phyloP scores from a whole-genome alignment of 805 yeast species.

The Candida boidinii region DNA sequence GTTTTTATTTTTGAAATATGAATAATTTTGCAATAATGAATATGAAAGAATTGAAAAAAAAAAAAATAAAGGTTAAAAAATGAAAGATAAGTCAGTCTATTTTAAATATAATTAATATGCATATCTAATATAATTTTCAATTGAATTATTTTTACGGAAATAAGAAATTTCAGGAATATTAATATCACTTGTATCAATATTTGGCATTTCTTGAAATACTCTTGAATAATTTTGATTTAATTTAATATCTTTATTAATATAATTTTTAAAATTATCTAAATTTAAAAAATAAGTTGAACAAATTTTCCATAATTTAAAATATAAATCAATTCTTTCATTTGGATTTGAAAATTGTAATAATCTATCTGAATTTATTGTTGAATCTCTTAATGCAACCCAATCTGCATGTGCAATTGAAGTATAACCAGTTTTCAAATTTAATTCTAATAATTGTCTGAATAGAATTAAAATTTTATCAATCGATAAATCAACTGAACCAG shows the following conservation, averaged over 20 bases:
- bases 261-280: conserved; percentile 35
- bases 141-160: conserved; percentile 22
- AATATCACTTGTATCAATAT: conserved; percentile 28
- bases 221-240: conserved; percentile 32
- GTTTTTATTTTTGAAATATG: too few relatives aligned
- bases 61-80: too few relatives aligned
- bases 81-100: background rate
- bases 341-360: conserved; percentile 21
- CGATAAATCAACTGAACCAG: conserved; percentile 53
- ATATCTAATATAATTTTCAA: conserved; percentile 20
- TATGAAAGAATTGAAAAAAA: too few relatives aligned
- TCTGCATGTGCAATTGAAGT: conserved; percentile 71
- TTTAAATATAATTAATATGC: conserved; percentile 10
- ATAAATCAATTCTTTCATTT: conserved; percentile 41
- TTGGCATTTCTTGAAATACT: conserved; percentile 28
- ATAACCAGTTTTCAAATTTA: conserved; percentile 45
- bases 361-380: conserved; percentile 45
- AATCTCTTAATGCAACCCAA: conserved; percentile 78
- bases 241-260: conserved; percentile 35
- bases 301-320: conserved; percentile 44
- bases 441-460: conserved; percentile 23
- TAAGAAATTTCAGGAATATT: conserved; percentile 31
- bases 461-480: conserved; percentile 40
- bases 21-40: too few relatives aligned
- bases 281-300: conserved; percentile 41